These are phyloP conservation scores for Geotrichum phurueaensis DNA, from an alignment of 1,139 yeast genomes.

Conservation along the genomic window DNA sequence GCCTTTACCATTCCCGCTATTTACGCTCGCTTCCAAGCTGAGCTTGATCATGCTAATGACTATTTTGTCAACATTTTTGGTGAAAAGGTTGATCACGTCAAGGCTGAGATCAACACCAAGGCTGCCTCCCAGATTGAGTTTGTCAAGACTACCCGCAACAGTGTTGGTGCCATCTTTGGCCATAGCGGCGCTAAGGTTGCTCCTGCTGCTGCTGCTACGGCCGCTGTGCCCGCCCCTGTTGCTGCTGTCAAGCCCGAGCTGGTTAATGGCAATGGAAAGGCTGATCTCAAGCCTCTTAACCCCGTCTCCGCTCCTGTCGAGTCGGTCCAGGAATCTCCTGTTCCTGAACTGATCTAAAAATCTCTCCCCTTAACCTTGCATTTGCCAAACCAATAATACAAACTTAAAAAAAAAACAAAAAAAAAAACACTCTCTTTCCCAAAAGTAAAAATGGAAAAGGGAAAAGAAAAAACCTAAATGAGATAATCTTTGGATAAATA, in stretches of 20 bases:
- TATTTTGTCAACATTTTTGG: not conserved
- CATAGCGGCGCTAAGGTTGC: not conserved
- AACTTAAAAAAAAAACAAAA: too few relatives aligned
- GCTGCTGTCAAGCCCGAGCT: not conserved
- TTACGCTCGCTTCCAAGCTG: not conserved
- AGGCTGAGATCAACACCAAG: slow-evolving; percentile 1
- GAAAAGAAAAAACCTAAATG: not conserved
- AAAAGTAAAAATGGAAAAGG: not conserved
- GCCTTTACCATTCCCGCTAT: slow-evolving; percentile 4
- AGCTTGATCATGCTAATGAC: not conserved
- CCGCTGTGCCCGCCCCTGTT: not conserved
- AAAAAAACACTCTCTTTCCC: too few relatives aligned
- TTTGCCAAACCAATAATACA: not conserved
- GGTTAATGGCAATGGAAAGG: too few relatives aligned
- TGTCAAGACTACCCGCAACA: not conserved
- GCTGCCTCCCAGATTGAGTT: slow-evolving; percentile 4
- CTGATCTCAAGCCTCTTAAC: not conserved
- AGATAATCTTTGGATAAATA: not conserved
- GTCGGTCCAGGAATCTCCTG: not conserved
- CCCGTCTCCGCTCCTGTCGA: not conserved
- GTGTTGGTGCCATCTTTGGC: slow-evolving; percentile 3
- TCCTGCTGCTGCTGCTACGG: slow-evolving; percentile 1
- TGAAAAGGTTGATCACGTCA: not conserved
- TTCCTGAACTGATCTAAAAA: not conserved
- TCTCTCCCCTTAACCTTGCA: not conserved